Conservation (phyloP, 1,284 basidiomycete species). For the Takashimella koratensis region DNA sequence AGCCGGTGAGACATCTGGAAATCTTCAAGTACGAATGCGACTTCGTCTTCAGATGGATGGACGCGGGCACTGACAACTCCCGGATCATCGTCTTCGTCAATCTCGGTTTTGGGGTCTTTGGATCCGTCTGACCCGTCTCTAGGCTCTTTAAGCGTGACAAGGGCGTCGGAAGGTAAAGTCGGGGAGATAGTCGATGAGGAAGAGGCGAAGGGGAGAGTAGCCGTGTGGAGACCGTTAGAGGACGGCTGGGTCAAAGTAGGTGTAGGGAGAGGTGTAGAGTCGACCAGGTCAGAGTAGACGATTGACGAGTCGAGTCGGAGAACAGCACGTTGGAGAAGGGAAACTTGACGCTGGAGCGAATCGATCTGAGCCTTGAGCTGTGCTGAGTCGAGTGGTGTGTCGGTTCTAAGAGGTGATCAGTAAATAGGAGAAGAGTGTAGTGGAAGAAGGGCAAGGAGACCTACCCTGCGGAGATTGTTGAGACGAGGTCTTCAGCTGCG, state of each 20-base stretch:
- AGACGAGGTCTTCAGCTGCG: not conserved
- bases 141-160: not conserved
- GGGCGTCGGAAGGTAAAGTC: not conserved
- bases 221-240: not conserved
- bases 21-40: slow-evolving; percentile 19
- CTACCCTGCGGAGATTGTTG: not conserved
- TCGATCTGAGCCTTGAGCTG: not conserved
- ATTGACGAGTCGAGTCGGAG: not conserved
- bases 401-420: too few species aligned
- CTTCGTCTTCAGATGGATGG: slow-evolving; percentile 13
- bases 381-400: not conserved
- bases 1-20: slow-evolving; percentile 17
- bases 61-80: not conserved
- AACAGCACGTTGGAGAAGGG: not conserved
- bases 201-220: too few species aligned
- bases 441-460: too few species aligned
- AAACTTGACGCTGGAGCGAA: not conserved
- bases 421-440: too few species aligned
- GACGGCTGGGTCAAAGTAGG: not conserved
- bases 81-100: not conserved
- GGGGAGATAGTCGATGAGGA: not conserved
- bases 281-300: not conserved
- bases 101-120: too few species aligned
- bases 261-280: too few species aligned
- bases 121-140: not conserved